phyloP scores from a whole-genome alignment of 768 basidiomycete genomes.

The Tremella yokohamensis region DNA sequence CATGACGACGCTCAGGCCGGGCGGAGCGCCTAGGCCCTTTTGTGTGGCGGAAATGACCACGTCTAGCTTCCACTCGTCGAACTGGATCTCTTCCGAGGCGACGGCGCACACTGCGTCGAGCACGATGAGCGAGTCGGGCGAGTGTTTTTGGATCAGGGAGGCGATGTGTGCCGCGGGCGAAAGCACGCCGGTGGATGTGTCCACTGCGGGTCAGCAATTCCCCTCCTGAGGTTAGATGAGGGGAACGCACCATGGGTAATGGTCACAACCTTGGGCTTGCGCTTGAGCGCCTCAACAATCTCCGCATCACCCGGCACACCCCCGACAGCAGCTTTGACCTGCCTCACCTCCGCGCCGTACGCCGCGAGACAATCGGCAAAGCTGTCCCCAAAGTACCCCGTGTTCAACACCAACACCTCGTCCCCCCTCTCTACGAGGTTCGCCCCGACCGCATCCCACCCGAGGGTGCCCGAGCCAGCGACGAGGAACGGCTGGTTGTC shows the following conservation, averaged over 20 bases:
- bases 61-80: constrained; percentile 91
- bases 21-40: constrained; percentile 80
- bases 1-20: constrained; percentile 81
- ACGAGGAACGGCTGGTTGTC: constrained; percentile 80
- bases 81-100: constrained; percentile 87
- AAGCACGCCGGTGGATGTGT: constrained; percentile 64
- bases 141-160: constrained; percentile 66
- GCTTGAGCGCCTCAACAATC: constrained; percentile 60
- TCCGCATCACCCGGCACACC: constrained; percentile 58
- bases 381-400: constrained; percentile 90
- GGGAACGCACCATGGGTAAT: constrained; percentile 69
- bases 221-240: not conserved
- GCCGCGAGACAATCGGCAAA: constrained; percentile 80
- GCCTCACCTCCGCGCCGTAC: constrained; percentile 83
- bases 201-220: constrained; percentile 31
- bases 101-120: constrained; percentile 96
- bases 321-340: constrained; percentile 79
- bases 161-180: constrained; percentile 76
- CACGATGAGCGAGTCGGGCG: constrained; percentile 79
- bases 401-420: constrained; percentile 63
- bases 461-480: constrained; percentile 89
- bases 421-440: constrained; percentile 67
- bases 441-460: constrained; percentile 85
- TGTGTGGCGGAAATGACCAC: constrained; percentile 59
- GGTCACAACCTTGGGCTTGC: constrained; percentile 81